Conservation (phyloP, 2,329 filamentous ascomycete species). For the Penicillium sp. region DNA sequence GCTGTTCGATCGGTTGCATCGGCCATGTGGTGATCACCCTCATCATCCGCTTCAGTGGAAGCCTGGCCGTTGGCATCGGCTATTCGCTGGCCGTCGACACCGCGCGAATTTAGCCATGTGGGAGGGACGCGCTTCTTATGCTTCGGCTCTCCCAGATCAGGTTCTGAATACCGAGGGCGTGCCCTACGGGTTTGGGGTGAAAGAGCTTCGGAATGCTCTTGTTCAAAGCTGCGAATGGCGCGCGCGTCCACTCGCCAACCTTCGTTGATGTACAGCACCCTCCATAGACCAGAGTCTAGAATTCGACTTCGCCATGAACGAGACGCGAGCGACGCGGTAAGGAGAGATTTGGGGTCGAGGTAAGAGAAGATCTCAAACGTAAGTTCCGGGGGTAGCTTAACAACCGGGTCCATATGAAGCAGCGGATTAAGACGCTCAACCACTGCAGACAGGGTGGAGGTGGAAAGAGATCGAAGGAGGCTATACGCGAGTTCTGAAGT, state of each 20-base stretch:
- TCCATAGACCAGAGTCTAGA: slow-evolving; percentile 81
- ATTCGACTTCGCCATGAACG: slow-evolving; percentile 76
- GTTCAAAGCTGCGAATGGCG: slow-evolving; percentile 65
- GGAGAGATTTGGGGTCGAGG: slow-evolving; percentile 73
- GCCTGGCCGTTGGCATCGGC: slow-evolving; percentile 4
- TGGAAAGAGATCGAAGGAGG: slow-evolving; percentile 72
- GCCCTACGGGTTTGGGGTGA: slow-evolving; percentile 44
- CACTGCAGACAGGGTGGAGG: slow-evolving; percentile 72
- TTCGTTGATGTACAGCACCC: slow-evolving; percentile 73
- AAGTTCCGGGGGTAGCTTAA: slow-evolving; percentile 81
- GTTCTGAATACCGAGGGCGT: slow-evolving; percentile 45
- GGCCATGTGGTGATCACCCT: slow-evolving; percentile 44
- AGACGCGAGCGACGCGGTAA: slow-evolving; percentile 74
- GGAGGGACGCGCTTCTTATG: slow-evolving; percentile 51
- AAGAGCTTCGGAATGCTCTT: slow-evolving; percentile 40
- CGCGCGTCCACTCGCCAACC: slow-evolving; percentile 71
- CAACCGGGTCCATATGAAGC: slow-evolving; percentile 87
- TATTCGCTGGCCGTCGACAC: slow-evolving; percentile 10
- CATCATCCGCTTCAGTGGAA: slow-evolving; percentile 26
- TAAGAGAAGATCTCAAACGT: slow-evolving; percentile 85
- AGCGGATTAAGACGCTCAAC: slow-evolving; percentile 75
- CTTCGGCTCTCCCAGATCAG: slow-evolving; percentile 48
- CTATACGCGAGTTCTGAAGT: slow-evolving; percentile 70
- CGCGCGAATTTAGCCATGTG: slow-evolving; percentile 42
- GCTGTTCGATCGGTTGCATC: slow-evolving; percentile 33